phyloP scores from a whole-genome alignment of 495 filamentous ascomycete genomes.

The Thermochaetoides thermophila region DNA sequence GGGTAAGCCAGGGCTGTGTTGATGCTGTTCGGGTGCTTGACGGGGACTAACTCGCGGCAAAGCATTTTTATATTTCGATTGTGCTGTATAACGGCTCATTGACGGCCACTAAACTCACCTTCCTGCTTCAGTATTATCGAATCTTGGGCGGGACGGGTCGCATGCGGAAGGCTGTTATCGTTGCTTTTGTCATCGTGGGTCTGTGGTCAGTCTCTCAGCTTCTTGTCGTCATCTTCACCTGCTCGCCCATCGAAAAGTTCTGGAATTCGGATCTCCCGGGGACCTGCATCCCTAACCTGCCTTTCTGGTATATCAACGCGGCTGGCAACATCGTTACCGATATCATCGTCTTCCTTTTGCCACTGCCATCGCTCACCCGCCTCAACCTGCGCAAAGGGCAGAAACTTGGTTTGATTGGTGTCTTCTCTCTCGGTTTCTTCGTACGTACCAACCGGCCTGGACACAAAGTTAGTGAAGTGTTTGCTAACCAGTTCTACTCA shows the following conservation, averaged over 20 bases:
- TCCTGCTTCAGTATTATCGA: slow-evolving; percentile 30
- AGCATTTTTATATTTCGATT: slow-evolving; percentile 30
- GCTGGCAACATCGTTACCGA: slow-evolving; percentile 39
- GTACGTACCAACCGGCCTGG: no score
- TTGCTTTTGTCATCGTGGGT: slow-evolving; percentile 19
- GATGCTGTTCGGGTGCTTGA: background rate
- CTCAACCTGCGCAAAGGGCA: slow-evolving; percentile 15
- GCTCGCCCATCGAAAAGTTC: slow-evolving; percentile 19
- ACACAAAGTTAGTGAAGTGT: no score
- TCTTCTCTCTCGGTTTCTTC: slow-evolving; percentile 21
- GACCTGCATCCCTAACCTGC: slow-evolving; percentile 30
- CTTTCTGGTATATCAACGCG: slow-evolving; percentile 35
- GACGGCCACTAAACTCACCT: slow-evolving; percentile 27
- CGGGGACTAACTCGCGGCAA: background rate
- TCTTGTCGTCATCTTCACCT: slow-evolving; percentile 25
- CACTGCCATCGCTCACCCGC: slow-evolving; percentile 27
- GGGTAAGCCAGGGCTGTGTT: slow-evolving; percentile 1
- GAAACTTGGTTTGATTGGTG: slow-evolving; percentile 14
- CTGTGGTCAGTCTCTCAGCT: slow-evolving; percentile 28
- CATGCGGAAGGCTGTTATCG: slow-evolving; percentile 16
- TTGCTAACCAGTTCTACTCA: slow-evolving; percentile 8
- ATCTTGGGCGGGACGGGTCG: slow-evolving; percentile 16
- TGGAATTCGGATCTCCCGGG: slow-evolving; percentile 22
- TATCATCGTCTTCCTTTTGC: slow-evolving; percentile 33
- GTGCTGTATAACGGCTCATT: slow-evolving; percentile 28